These are phyloP conservation scores for Paraphaeosphaeria sporulosa DNA, from an alignment of 2,329 filamentous ascomycete species.

Conservation along the genomic window DNA sequence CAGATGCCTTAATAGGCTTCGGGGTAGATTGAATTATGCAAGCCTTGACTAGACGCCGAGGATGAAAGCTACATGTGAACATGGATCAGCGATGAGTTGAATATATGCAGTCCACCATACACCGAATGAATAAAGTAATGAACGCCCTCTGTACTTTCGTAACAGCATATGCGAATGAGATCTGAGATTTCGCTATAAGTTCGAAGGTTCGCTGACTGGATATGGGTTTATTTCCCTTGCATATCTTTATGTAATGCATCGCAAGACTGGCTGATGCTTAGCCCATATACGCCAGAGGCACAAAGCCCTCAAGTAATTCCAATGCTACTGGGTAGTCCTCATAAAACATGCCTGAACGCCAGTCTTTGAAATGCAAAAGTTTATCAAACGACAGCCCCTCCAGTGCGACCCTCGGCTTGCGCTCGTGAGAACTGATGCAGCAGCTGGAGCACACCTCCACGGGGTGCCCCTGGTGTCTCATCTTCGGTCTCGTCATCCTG, in stretches of 20 bases:
- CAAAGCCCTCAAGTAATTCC: not conserved
- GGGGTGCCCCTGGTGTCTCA: slow-evolving; percentile 51
- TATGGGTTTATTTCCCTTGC: not conserved
- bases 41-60: not conserved
- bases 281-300: not conserved
- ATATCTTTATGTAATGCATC: not conserved
- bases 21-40: no score
- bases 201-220: no score
- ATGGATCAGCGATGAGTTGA: no score
- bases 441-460: slow-evolving; percentile 68
- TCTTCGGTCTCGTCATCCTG: slow-evolving; percentile 59
- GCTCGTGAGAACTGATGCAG: slow-evolving; percentile 73
- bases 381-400: slow-evolving; percentile 40
- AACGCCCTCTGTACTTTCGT: no score
- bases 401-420: slow-evolving; percentile 58
- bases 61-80: not conserved
- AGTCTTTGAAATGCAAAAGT: not conserved
- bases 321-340: slow-evolving; percentile 8
- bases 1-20: no score
- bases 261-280: not conserved
- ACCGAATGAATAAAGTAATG: no score
- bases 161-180: no score
- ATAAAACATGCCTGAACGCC: not conserved
- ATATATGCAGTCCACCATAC: no score
- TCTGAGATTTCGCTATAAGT: no score